Evolutionary conservation across 768 basidiomycete species (phyloP).

Genomic region (Exidia glandulosa): DNA sequence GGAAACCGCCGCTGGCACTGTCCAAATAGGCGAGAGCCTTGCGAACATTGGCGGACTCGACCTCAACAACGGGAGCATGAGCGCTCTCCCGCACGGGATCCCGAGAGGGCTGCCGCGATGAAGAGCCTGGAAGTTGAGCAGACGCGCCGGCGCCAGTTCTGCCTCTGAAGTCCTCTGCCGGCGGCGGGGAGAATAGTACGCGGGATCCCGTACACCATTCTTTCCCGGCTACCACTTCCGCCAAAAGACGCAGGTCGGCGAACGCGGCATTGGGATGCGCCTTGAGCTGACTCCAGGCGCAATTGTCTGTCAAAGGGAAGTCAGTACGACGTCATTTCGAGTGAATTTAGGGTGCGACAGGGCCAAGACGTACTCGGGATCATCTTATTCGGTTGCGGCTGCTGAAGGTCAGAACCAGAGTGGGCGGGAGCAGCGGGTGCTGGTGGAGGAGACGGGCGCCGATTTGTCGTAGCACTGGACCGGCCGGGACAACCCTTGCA

Average conservation of each 20-base stretch:
- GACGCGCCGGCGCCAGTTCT: background rate
- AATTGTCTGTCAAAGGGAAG: constrained; percentile 72
- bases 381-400: constrained; percentile 18
- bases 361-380: constrained; percentile 9
- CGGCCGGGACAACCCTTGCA: constrained; percentile 1
- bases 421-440: background rate
- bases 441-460: background rate
- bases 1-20: constrained; percentile 4
- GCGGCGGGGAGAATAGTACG: constrained; percentile 46
- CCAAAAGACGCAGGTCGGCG: constrained; percentile 70
- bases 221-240: constrained; percentile 79
- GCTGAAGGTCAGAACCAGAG: constrained; percentile 5
- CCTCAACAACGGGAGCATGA: background rate
- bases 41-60: constrained; percentile 22
- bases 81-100: background rate
- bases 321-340: too few relatives aligned
- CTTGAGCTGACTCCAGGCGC: constrained; percentile 77
- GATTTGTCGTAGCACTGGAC: background rate
- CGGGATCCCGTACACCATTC: constrained; percentile 67
- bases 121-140: background rate
- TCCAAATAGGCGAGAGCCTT: constrained; percentile 71
- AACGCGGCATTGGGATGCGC: constrained; percentile 83
- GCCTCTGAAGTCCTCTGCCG: constrained; percentile 15
- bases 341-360: constrained; percentile 41
- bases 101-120: background rate